Evolutionary conservation across 768 basidiomycete genomes (phyloP), one percentile per base, ranked within the genome.

Genomic region (Leccinum aurantiacum): DNA sequence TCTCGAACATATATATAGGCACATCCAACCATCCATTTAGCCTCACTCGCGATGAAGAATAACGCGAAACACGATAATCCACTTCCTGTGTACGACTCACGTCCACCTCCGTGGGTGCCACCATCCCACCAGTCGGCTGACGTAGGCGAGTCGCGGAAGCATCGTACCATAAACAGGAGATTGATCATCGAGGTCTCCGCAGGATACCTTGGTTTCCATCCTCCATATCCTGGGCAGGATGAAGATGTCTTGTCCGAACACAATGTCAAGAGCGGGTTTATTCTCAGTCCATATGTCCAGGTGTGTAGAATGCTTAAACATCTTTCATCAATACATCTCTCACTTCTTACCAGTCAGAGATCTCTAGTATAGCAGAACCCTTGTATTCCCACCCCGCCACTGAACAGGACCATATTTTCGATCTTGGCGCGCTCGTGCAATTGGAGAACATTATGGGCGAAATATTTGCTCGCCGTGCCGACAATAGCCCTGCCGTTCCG

Each of bases 181-280:
- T 56, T 61, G 19, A 63, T 24, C 1, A 3, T 24, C 1, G 4
- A 37, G 1, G 29, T 3, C 3, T 11, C 37, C 10, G 4, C 57
- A 93, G 91, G 91, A 17, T 91, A 88, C 70, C 78, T 82, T 57
- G 89, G 90, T 11, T 92, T 89, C 65, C 80, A 86, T 69, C 92
- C 92, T 48, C 90, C 92, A 6, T 80, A 82, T 44, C 83, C 87
- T 17, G 81, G 84, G 6, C 89, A 91, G 69, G 86, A 88, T 57
- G 91, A 93, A 70, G 91, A 92, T 65, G 67, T 83, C 2, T 75
- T 94, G 47, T 85, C 89, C 0, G 82, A 85, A 47, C 62, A 68
- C 1, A 87, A 85, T 64, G 79, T 93, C 35, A 85, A 85, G 75
- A 80, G 80, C 69, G 92, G 92, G 1, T 86, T 88, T 61, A 68